A percentile compares a stretch with the other conserved stretches of the same genome.
Conservation (phyloP, 139 green algal species). For the Chlorella sp. region DNA sequence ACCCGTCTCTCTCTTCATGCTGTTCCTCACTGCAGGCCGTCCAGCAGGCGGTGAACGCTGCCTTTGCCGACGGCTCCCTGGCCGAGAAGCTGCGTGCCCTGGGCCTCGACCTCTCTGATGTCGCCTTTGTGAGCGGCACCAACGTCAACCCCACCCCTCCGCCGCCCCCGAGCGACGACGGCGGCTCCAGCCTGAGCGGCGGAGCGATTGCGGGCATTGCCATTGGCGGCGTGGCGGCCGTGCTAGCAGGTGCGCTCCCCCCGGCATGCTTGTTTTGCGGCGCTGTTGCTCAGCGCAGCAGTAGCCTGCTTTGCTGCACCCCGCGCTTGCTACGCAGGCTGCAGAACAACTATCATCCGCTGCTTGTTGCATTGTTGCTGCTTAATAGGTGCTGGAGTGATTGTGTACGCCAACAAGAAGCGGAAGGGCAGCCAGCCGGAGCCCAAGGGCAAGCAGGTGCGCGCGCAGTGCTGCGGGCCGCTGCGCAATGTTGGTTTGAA, state of each 20-base stretch:
- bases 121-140: neutral
- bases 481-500: no score
- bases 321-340: no score
- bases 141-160: neutral
- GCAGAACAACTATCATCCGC: no score
- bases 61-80: conserved; percentile 28
- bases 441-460: neutral
- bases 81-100: conserved; percentile 6
- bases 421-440: neutral
- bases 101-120: conserved; percentile 22
- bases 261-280: no score
- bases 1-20: no score
- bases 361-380: neutral
- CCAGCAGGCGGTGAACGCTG: neutral
- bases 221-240: conserved; percentile 18
- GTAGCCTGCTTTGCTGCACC: no score
- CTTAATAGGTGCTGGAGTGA: neutral
- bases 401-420: conserved; percentile 21
- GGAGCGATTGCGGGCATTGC: conserved; percentile 38
- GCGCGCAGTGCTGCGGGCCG: no score
- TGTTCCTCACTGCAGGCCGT: neutral
- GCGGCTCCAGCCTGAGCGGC: conserved; percentile 14
- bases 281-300: no score
- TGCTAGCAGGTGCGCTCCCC: no score
- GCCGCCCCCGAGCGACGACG: neutral